Conservation (phyloP, 257 asterid species). For the Perilla frutescens region DNA sequence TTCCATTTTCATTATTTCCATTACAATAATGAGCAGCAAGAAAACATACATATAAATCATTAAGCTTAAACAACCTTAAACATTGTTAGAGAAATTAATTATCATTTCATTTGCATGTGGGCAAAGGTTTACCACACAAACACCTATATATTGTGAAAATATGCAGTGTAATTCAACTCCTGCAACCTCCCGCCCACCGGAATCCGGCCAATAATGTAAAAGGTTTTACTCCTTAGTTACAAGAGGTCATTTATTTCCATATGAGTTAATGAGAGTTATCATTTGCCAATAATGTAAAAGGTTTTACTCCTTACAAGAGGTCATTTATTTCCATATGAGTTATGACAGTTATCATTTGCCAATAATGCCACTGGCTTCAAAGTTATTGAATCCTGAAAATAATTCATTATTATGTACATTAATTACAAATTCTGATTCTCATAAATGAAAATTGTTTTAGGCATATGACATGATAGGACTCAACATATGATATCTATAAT, state of each 20-base stretch:
- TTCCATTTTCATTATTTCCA: too few species aligned
- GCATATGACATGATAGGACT: background rate
- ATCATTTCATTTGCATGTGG: slow-evolving; percentile 47
- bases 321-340: background rate
- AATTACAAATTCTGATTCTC: slow-evolving; percentile 23
- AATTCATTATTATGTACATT: background rate
- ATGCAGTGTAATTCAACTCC: slow-evolving; percentile 38
- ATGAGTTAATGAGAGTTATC: too few species aligned
- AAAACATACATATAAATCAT: too few species aligned
- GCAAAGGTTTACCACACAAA: slow-evolving; percentile 62
- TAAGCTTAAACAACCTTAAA: too few species aligned
- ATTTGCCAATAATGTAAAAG: too few species aligned
- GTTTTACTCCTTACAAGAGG: too few species aligned
- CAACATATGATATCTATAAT: slow-evolving; percentile 35
- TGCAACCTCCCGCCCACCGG: slow-evolving; percentile 55
- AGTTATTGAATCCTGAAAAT: background rate
- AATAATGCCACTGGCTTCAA: slow-evolving; percentile 28
- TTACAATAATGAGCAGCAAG: too few species aligned
- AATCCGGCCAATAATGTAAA: slow-evolving; percentile 50
- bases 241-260: too few species aligned
- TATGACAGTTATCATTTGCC: slow-evolving; percentile 22
- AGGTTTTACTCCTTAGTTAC: too few species aligned
- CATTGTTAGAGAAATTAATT: too few species aligned
- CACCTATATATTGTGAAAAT: slow-evolving; percentile 60
- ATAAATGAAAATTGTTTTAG: background rate